Conservation (phyloP, 2,329 filamentous ascomycete species). For the Cladophialophora yegresii region DNA sequence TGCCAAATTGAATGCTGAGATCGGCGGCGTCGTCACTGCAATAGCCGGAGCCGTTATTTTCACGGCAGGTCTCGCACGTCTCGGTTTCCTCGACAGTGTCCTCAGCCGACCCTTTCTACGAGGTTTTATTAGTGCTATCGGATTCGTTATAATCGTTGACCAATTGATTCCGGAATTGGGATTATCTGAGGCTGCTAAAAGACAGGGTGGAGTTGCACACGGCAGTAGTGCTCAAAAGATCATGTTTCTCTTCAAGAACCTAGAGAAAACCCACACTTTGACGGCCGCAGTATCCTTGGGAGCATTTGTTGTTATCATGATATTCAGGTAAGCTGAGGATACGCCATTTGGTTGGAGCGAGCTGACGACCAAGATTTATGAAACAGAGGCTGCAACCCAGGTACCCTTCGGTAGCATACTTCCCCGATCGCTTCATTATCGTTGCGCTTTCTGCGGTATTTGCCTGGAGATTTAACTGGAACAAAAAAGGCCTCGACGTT, state of each 20-base stretch:
- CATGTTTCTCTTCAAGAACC: slow-evolving; percentile 71
- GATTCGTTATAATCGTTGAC: slow-evolving; percentile 93
- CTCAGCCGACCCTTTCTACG: slow-evolving; percentile 87
- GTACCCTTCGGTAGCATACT: slow-evolving; percentile 77
- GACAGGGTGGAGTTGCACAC: slow-evolving; percentile 64
- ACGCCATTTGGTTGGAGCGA: slow-evolving; percentile 6
- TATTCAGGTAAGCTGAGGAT: slow-evolving; percentile 66
- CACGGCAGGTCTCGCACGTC: slow-evolving; percentile 76
- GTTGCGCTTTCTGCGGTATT: slow-evolving; percentile 82
- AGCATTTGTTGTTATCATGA: slow-evolving; percentile 85
- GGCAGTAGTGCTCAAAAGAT: slow-evolving; percentile 86
- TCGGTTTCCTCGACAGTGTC: slow-evolving; percentile 93
- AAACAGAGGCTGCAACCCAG: slow-evolving; percentile 79
- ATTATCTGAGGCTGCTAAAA: slow-evolving; percentile 65
- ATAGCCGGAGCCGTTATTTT: slow-evolving; percentile 87
- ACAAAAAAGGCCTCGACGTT: slow-evolving; percentile 75
- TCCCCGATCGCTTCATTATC: slow-evolving; percentile 88
- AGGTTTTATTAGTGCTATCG: slow-evolving; percentile 96
- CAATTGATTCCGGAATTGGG: slow-evolving; percentile 91
- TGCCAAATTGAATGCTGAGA: slow-evolving; percentile 71
- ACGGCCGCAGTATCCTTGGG: slow-evolving; percentile 75
- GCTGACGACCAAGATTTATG: slow-evolving; percentile 61
- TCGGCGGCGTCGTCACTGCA: slow-evolving; percentile 84
- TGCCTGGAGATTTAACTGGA: slow-evolving; percentile 75
- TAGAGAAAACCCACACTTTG: slow-evolving; percentile 67